Evolutionary conservation across 345 rosid species (phyloP), one percentile per base, ranked within the genome.

Genomic region (Moricandia arvensis): DNA sequence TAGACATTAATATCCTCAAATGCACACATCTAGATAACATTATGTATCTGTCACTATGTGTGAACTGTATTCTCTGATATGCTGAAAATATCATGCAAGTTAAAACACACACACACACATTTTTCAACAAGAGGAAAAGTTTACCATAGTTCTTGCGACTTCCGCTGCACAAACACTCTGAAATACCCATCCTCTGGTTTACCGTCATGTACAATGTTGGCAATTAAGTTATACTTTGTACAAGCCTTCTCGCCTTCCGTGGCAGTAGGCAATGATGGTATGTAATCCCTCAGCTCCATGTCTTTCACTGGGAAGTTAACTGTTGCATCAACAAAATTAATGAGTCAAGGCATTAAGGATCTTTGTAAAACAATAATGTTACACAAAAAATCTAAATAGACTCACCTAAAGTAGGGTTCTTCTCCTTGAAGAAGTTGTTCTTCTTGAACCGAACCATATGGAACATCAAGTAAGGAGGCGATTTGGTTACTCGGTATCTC

Each of bases 291-390:
- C 81, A 93, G 66, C 27, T 62, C 66, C 66, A 62, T 62, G 81
- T 90, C 91, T 79, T 95, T 95, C 81, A 95, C 93, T 1, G 99
- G 99, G 78, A 93, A 96, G 85, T 91, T 96, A 78, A 96, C 99
- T 95, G 89, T 72, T 75, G 2, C 60, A 76, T 59, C 7, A 12
- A 64, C 7, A 53, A 17, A 18, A 63, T 1, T 1, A 17, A 66
- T 8, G 2, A 6, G 59, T 51, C 34, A 67, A 18, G 30, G 18
- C 17, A 37, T 21, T 68, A 17, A 31, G 4, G 18, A 24, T 54
- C 60, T 11, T 72, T 49, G 30, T 78, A 37, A 27, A 12, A 35
- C 9, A 17, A 6, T 9, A 30, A 54, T 6, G 47, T 33, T 16
- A 34, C 41, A 41, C 0, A 49, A 60, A 53, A 53, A 4, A 12